Conservation (phyloP, 305 asterid genomes). For the Solanum hybrid region DNA sequence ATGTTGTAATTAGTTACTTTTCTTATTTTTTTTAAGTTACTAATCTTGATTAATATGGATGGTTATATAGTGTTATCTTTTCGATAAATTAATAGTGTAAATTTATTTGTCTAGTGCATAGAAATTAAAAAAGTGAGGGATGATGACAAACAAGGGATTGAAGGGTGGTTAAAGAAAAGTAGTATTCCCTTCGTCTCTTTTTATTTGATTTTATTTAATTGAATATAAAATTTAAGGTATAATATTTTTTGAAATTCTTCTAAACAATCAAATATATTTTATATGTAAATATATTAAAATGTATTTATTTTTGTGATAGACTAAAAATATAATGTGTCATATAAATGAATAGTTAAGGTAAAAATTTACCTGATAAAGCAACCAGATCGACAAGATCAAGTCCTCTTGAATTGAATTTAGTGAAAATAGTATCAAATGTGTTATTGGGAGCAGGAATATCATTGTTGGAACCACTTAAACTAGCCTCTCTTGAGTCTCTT, state of each 20-base stretch:
- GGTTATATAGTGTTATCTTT: not conserved
- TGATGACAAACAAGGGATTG: not conserved
- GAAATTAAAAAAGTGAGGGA: not conserved
- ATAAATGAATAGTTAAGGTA: not conserved
- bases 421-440: constrained; percentile 78
- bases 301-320: not conserved
- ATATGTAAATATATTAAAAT: not conserved
- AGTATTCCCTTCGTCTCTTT: not conserved
- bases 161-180: not conserved
- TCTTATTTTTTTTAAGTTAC: not conserved
- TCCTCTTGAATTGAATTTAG: constrained; percentile 62
- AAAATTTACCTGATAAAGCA: constrained; percentile 56
- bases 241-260: not conserved
- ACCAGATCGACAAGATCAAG: constrained; percentile 74
- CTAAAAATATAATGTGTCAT: not conserved
- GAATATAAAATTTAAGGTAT: not conserved
- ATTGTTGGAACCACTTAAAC: constrained; percentile 76
- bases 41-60: not conserved
- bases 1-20: not conserved
- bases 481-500: constrained; percentile 74
- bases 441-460: constrained; percentile 89
- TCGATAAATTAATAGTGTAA: not conserved
- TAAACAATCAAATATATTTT: not conserved
- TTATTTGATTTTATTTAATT: not conserved
- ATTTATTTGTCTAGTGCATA: not conserved